phyloP scores from a whole-genome alignment of 169 alveolate species.

The Plasmodium falciparum region DNA sequence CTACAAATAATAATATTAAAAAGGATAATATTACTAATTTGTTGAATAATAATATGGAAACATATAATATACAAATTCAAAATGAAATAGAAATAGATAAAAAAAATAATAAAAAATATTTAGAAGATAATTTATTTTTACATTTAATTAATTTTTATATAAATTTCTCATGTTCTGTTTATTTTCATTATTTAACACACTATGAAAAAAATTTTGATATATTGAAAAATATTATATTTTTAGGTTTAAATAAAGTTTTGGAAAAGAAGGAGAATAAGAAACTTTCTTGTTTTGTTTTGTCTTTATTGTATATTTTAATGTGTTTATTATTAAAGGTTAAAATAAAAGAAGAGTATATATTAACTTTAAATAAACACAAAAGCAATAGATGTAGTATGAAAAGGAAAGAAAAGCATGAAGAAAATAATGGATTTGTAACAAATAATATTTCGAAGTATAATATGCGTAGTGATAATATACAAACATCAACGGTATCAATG shows the following conservation, averaged over 20 bases:
- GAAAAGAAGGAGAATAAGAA: conserved; percentile 41
- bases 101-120: conserved; percentile 24
- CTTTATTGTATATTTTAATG: conserved; percentile 47
- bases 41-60: too few relatives aligned
- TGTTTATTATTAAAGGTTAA: conserved; percentile 54
- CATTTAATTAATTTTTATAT: conserved; percentile 55
- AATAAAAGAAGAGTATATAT: conserved; percentile 47
- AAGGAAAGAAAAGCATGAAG: conserved; percentile 1
- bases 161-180: conserved; percentile 56
- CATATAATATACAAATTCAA: too few relatives aligned
- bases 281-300: conserved; percentile 38
- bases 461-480: not conserved
- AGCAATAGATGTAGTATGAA: not conserved
- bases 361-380: conserved; percentile 20
- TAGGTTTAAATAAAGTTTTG: conserved; percentile 43
- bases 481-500: not conserved
- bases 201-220: conserved; percentile 58
- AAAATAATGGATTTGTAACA: not conserved
- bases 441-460: not conserved
- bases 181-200: conserved; percentile 41
- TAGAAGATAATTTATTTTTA: conserved; percentile 32
- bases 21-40: too few relatives aligned
- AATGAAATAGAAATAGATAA: not conserved
- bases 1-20: too few relatives aligned
- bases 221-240: conserved; percentile 33